A percentile compares a stretch with the other conserved stretches of the same genome.
phyloP scores from a whole-genome alignment of 106 monocot species.

The Platanthera zijinensis region DNA sequence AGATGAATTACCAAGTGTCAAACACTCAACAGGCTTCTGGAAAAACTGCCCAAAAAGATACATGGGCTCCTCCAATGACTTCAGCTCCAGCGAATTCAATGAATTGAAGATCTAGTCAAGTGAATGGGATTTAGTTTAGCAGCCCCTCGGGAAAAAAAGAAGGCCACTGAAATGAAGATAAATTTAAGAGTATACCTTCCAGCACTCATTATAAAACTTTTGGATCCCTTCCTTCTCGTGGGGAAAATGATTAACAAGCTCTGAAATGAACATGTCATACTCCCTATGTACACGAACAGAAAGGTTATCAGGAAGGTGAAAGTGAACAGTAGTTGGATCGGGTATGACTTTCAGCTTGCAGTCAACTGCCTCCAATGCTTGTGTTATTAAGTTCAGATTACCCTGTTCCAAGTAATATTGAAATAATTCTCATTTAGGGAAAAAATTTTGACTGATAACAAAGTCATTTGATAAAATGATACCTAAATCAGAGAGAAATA shows the following conservation, averaged over 20 bases:
- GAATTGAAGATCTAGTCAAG: slow-evolving; percentile 73
- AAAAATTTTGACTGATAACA: not conserved
- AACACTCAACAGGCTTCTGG: slow-evolving; percentile 83
- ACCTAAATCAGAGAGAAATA: not conserved
- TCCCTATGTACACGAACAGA: slow-evolving; percentile 79
- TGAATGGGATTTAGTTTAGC: not conserved
- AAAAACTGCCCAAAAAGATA: slow-evolving; percentile 98
- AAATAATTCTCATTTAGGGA: not conserved
- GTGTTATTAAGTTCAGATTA: slow-evolving; percentile 89
- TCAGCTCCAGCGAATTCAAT: slow-evolving; percentile 87
- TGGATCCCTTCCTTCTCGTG: slow-evolving; percentile 85
- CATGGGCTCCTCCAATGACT: slow-evolving; percentile 93
- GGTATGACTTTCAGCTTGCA: slow-evolving; percentile 71
- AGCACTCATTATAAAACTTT: slow-evolving; percentile 76
- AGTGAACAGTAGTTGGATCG: slow-evolving; percentile 91
- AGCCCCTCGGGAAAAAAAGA: not conserved
- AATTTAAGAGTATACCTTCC: slow-evolving; percentile 56
- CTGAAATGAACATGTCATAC: slow-evolving; percentile 51
- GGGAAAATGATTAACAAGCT: slow-evolving; percentile 71
- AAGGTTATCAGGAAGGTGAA: slow-evolving; percentile 69
- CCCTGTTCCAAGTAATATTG: slow-evolving; percentile 36
- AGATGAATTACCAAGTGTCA: slow-evolving; percentile 73
- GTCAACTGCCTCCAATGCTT: slow-evolving; percentile 80
- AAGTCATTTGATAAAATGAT: not conserved
- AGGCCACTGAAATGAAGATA: not conserved